Evolutionary conservation across 495 filamentous ascomycete species (phyloP).

Genomic region (Lophium mytilinum): DNA sequence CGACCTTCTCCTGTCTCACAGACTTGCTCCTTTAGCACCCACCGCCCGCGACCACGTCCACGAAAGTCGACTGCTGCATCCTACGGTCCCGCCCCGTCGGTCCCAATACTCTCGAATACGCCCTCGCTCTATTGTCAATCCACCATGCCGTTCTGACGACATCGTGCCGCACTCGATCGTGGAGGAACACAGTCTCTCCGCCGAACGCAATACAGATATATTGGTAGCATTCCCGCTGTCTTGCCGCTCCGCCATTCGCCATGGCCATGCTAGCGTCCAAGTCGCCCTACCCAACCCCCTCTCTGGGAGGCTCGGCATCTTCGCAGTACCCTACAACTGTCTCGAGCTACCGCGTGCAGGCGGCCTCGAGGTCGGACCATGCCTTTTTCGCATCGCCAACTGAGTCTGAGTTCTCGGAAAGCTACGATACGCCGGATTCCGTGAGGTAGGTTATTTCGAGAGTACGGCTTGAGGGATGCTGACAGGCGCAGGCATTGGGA

Average conservation of each 20-base stretch:
- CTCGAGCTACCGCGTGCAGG: conserved; percentile 48
- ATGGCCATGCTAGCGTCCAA: conserved; percentile 90
- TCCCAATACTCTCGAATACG: background rate
- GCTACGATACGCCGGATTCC: conserved; percentile 48
- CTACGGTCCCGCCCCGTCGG: background rate
- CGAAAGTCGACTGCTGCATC: background rate
- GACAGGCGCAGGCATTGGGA: conserved; percentile 61
- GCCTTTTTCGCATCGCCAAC: conserved; percentile 78
- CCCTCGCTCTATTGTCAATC: background rate
- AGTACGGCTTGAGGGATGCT: background rate
- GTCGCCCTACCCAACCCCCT: conserved; percentile 54
- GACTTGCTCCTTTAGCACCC: background rate
- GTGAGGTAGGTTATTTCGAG: conserved; percentile 43
- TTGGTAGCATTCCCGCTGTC: background rate
- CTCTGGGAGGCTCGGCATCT: conserved; percentile 51
- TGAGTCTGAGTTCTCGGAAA: conserved; percentile 90
- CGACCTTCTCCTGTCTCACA: background rate
- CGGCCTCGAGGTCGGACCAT: conserved; percentile 45
- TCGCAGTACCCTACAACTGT: conserved; percentile 43
- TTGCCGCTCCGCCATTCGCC: background rate
- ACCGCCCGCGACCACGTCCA: background rate
- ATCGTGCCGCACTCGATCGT: background rate
- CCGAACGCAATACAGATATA: background rate
- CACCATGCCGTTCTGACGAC: background rate
- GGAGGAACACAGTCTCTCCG: background rate